These are phyloP conservation scores for Pestalotiopsis sp. DNA, from an alignment of 2,329 filamentous ascomycete species.

Conservation along the genomic window DNA sequence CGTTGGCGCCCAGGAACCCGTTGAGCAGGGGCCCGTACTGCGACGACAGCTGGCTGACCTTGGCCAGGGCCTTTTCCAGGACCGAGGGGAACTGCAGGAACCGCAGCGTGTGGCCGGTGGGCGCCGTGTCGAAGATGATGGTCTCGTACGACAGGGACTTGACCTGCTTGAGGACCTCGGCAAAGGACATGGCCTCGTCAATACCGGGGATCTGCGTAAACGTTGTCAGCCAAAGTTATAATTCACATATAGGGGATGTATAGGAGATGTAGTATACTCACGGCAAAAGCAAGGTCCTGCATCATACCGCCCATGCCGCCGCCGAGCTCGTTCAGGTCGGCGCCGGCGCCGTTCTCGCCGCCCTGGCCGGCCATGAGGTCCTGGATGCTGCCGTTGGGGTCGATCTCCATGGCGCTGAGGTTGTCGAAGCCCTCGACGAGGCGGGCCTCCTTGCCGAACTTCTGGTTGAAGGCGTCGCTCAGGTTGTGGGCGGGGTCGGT, in stretches of 20 bases:
- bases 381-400: conserved; percentile 96
- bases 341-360: conserved; percentile 72
- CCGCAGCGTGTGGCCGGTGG: conserved; percentile 95
- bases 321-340: conserved; percentile 55
- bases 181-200: conserved; percentile 99
- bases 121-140: conserved; percentile 98
- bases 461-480: conserved; percentile 96
- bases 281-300: conserved; percentile 96
- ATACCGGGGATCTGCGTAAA: conserved; percentile 88
- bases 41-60: conserved; percentile 88
- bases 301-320: conserved; percentile 90
- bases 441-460: conserved; percentile 97
- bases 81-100: conserved; percentile 98
- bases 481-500: conserved; percentile 98
- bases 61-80: conserved; percentile 97
- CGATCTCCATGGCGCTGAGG: conserved; percentile 98
- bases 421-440: conserved; percentile 91
- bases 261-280: conserved; percentile 44
- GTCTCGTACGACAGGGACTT: conserved; percentile 98
- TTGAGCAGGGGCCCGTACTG: conserved; percentile 97
- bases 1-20: conserved; percentile 81
- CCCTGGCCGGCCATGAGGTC: conserved; percentile 80
- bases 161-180: conserved; percentile 98
- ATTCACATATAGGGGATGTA: too few relatives aligned
- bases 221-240: not conserved